Base-by-base conservation (phyloP, 108 stramenopile genomes). In the Skeletonema potamos region DNA sequence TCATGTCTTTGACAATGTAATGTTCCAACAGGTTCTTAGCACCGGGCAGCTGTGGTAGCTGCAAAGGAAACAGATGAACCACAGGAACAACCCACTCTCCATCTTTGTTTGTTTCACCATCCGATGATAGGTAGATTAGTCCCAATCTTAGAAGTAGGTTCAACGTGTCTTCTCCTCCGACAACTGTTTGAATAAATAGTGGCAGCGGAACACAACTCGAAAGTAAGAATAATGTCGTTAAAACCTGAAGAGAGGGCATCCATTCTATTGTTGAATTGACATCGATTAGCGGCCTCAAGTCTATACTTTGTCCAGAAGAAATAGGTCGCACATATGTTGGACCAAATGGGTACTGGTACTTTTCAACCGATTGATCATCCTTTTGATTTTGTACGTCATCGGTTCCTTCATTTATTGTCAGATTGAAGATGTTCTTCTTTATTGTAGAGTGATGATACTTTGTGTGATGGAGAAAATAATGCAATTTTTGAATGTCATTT, bases 61-160 rank as follows among this genome's bases (percentile, higher is more conserved):
- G 69, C 13, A 86, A 37, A 9, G 90, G 90, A 34, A 85, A 85
- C 54, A 91, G 68, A 58, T 91, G 90, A 41, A 82, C 68, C 62
- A 87, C 75, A 0, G 90, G 90, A 39, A 89, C 84, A 10, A 89
- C 56, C 58, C 64, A 64, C 10, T 70, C 69, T 20, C 56, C 62
- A 29, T 82, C 73, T 28, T 30, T 13, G 18, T 76, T 51, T n/a
- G 10, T 26, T 18, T 34, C 22, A 29, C 46, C 24, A 34, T 57
- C 60, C 2, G 39, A 15, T 65, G n/a, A 62, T 20, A 71, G 10
- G 65, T 84, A 85, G 2, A 85, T 83, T 1, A 91, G 18, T 17
- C 90, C 87, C 63, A 88, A 70, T n/a, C 64, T 58, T 66, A 74
- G 27, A 39, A 87, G 24, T 54, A 87, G 61, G 11, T 73, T 22